Evolutionary conservation across 2,329 filamentous ascomycete genomes (phyloP), one percentile per base, ranked within the genome.

Genomic region (Xylariaceae sp.): DNA sequence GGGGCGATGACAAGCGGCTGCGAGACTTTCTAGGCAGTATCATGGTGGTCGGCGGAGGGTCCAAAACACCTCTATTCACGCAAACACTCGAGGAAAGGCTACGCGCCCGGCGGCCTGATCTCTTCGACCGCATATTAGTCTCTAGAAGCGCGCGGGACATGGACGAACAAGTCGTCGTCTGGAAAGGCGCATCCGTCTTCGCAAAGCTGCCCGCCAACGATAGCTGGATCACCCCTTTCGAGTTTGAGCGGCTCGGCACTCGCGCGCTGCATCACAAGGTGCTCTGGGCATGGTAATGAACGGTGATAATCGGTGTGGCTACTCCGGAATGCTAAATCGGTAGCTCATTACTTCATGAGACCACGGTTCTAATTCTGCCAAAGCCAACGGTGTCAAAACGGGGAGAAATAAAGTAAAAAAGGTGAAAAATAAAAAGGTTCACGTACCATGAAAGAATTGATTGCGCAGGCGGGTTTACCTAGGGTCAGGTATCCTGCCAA

Each of bases 131-230:
- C 55, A 83, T 86, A 57, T 71, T 85, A 21, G 83, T 86, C 49
- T 84, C 81, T 57, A 76, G 79, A 56, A 94, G 79, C 79, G 94
- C 94, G 0, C 80, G 92, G 64, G 94, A 99, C 64, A 87, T 99
- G 75, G 94, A 99, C 72, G 90, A 94, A 56, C 91, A 96, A 72
- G 92, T 97, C n/a, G 88, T 97, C 49, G 86, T 87, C 8, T 99
- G 94, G 94, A 99, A 99, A 79, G 94, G 94, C 3, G 94, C 89
- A 0, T 96, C 91, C 68, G 92, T 99, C 15, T 99, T 96, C 76
- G 92, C 90, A 2, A 91, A 95, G 74, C 75, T 97, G 63, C 82
- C 85, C 43, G 92, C 90, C 15, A 97, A 97, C 72, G 94, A 99
- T 70, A 94, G 88, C 65, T 99, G 94, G 94, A 89, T 97, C 66